Conservation (phyloP, 768 basidiomycete genomes). For the Boletus vinaceobasis region DNA sequence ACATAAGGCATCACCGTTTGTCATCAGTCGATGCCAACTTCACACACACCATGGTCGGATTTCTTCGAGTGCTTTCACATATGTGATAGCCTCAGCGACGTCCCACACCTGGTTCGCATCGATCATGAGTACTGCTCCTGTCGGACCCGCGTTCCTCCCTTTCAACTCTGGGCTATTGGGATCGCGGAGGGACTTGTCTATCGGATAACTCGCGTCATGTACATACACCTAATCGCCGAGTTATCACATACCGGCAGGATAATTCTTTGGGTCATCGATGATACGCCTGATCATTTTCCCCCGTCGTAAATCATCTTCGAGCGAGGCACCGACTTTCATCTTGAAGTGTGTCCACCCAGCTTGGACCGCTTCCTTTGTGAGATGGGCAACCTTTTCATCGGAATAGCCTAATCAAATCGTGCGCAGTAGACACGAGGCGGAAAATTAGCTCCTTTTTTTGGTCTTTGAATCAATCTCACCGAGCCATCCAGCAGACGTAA, state of each 20-base stretch:
- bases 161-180: conserved; percentile 55
- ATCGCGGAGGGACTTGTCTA: conserved; percentile 42
- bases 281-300: conserved; percentile 85
- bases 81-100: conserved; percentile 83
- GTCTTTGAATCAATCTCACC: conserved; percentile 35
- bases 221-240: not conserved
- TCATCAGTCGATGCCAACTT: not conserved
- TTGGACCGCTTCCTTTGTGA: conserved; percentile 80
- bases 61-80: conserved; percentile 70
- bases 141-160: conserved; percentile 90
- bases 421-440: not conserved
- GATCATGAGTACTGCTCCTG: conserved; percentile 90
- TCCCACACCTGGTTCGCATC: conserved; percentile 97
- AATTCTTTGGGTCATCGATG: conserved; percentile 82
- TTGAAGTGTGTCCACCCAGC: conserved; percentile 97
- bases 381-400: conserved; percentile 81
- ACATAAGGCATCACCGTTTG: conserved; percentile 1
- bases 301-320: conserved; percentile 75
- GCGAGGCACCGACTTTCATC: conserved; percentile 91
- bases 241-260: conserved; percentile 48
- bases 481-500: conserved; percentile 89
- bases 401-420: conserved; percentile 55
- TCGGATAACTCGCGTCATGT: not conserved
- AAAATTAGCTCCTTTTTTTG: not conserved
- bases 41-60: conserved; percentile 43